phyloP scores from a whole-genome alignment of 768 basidiomycete genomes.

The Lepiota venenata region DNA sequence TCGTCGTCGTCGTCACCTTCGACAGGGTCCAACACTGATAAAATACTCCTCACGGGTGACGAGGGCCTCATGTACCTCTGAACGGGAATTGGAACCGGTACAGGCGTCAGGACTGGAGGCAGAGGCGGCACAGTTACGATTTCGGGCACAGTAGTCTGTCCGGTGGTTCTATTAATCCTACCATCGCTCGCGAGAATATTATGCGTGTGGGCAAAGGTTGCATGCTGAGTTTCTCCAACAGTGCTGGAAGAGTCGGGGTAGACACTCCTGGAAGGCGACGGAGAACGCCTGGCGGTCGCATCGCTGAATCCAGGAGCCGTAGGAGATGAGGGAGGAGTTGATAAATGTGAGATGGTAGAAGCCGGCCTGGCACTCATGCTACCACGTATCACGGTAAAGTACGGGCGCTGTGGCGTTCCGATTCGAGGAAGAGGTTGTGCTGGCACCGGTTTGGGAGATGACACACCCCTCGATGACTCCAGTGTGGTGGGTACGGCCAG shows the following conservation, averaged over 20 bases:
- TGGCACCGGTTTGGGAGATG: neutral
- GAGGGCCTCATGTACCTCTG: conserved; percentile 2
- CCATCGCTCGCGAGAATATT: neutral
- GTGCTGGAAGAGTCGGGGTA: neutral
- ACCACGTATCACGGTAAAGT: conserved; percentile 15
- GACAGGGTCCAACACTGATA: conserved; percentile 4
- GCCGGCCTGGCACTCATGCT: neutral
- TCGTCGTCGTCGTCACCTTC: conserved; percentile 1
- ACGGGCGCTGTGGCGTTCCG: conserved; percentile 16
- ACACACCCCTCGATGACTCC: neutral
- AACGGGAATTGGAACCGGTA: neutral
- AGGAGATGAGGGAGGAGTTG: conserved; percentile 10
- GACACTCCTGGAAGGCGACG: neutral
- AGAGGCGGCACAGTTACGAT: conserved; percentile 4
- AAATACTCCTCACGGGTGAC: neutral
- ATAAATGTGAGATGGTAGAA: conserved; percentile 10
- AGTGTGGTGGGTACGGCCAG: neutral
- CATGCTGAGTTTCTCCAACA: neutral
- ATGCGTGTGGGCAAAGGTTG: neutral
- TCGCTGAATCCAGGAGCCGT: neutral
- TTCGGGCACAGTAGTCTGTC: neutral
- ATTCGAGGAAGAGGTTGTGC: conserved; percentile 9
- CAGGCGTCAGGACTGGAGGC: neutral
- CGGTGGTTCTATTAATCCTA: neutral
- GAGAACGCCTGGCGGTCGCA: conserved; percentile 1